Base-by-base conservation (phyloP, 257 asterid species). In the Primulina eburnea region DNA sequence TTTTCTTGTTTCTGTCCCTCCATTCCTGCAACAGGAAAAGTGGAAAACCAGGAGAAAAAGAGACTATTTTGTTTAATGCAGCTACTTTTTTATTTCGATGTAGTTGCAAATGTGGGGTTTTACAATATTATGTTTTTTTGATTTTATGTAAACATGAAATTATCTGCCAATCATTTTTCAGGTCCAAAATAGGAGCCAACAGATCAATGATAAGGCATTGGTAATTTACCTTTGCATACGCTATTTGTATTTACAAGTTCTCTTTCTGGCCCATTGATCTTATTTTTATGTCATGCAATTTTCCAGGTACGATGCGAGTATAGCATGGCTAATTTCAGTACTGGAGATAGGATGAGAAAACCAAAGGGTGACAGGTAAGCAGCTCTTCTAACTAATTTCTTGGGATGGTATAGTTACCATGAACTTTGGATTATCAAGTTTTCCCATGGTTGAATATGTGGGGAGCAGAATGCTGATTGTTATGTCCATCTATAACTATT, bases 291-390 rank as follows among this genome's bases (percentile, higher is more conserved):
- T 32, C 52, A 17, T 68, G 35, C 26, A 43, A 59, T 78, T 76
- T 76, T 17, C 57, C 71, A 92, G 98, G 94, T 94, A 7, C 95
- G 97, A 3, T 91, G 99, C 21, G 99, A 91, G 82, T 94, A 94
- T 77, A 88, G 97, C 85, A 94, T 94, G 99, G 99, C 97, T 66
- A 94, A 91, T 79, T 94, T 94, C 83, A 91, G 99, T 71, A 88
- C 97, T 14, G 99, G 99, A 67, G 97, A 91, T 82, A 90, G 97
- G 68, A 83, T 75, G 90, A 91, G 96, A 77, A 89, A 82, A 77
- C 95, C 96, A 53, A 94, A 94, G 87, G 96, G 92, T 43, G 97
- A 94, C 77, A 86, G 98, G 98, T 92, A 82, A 71, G 30, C 52
- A 40, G 24, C 10, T 28, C 62, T 52, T 70, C 26, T 16, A 37